phyloP scores from a whole-genome alignment of 129 eudicot genomes.

The Flaveria bidentis region DNA sequence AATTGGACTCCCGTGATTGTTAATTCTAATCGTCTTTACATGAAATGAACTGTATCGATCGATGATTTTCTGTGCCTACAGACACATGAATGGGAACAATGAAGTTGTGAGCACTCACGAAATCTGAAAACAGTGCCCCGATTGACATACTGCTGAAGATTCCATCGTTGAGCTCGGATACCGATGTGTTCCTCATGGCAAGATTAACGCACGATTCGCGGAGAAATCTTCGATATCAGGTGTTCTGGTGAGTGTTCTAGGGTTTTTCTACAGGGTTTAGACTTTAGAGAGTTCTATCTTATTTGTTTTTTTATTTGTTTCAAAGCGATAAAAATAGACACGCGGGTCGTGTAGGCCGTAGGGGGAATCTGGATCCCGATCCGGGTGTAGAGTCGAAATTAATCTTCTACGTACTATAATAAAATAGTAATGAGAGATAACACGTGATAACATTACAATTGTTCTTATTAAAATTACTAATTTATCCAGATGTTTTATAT shows the following conservation, averaged over 20 bases:
- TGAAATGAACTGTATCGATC: constrained; percentile 7
- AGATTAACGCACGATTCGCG: constrained; percentile 2
- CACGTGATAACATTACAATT: too few species aligned
- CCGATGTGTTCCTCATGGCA: constrained; percentile 42
- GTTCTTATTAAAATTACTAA: too few species aligned
- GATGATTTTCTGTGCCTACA: background rate
- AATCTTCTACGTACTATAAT: too few species aligned
- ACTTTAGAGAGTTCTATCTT: background rate
- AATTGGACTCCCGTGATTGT: background rate
- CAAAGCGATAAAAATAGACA: too few species aligned
- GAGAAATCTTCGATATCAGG: constrained; percentile 12
- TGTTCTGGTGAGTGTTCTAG: constrained; percentile 5
- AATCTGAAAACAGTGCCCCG: constrained; percentile 86
- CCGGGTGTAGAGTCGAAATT: too few species aligned
- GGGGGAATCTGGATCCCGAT: too few species aligned
- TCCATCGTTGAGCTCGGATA: constrained; percentile 70
- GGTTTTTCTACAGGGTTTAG: constrained; percentile 27
- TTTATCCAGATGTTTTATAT: too few species aligned
- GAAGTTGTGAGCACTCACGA: constrained; percentile 47
- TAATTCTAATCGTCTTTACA: background rate
- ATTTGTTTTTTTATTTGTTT: too few species aligned
- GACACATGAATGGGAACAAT: constrained; percentile 6
- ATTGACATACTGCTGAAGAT: constrained; percentile 66
- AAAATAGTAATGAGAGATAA: too few species aligned
- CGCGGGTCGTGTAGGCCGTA: too few species aligned